Evolutionary conservation across 2,329 filamentous ascomycete genomes (phyloP), one percentile per base, ranked within the genome.

Genomic region (Hypomyces rosellus): DNA sequence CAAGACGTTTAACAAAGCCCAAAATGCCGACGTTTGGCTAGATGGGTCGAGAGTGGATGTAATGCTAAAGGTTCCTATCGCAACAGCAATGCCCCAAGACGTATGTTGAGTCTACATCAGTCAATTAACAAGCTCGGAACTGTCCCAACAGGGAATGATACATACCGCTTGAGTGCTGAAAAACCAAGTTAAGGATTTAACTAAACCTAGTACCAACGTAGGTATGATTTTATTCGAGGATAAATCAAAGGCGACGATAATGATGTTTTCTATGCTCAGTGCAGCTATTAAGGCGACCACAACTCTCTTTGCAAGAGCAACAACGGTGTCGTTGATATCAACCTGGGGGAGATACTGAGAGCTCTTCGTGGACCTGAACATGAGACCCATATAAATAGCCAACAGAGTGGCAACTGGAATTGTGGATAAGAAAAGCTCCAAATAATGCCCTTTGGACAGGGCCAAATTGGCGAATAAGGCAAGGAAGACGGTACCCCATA

Each of bases 141-240:
- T 8, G 1, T 6, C 0, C 0, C 2, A 6, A 4, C 3, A 20
- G 6, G 5, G 34, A 30, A 14, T 4, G 4, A 8, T 1, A 56
- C 65, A 5, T 55, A 73, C 68, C 7, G 61, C 54, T 40, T 62
- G 59, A 3, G 65, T 61, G 0, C 55, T 57, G 25, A 65, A 71
- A 48, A 61, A 67, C 69, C 70, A 74, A 2, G 61, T 57, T 0
- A 59, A 50, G 0, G 64, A 63, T 18, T 72, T 73, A 0, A 55
- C 42, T 0, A 62, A 18, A 0, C 63, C 68, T 2, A 68, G 37
- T 0, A 54, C 13, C 1, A 69, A 6, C 0, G 55, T 54, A 1
- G 54, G 34, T 2, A 51, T 34, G 9, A 61, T 5, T 0, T 55
- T 39, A 3, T 48, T 54, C 4, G 48, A 52, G 0, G 58, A 57